These are phyloP conservation scores for Pseudogymnoascus sp. DNA, from an alignment of 2,329 filamentous ascomycete genomes.

Conservation along the genomic window DNA sequence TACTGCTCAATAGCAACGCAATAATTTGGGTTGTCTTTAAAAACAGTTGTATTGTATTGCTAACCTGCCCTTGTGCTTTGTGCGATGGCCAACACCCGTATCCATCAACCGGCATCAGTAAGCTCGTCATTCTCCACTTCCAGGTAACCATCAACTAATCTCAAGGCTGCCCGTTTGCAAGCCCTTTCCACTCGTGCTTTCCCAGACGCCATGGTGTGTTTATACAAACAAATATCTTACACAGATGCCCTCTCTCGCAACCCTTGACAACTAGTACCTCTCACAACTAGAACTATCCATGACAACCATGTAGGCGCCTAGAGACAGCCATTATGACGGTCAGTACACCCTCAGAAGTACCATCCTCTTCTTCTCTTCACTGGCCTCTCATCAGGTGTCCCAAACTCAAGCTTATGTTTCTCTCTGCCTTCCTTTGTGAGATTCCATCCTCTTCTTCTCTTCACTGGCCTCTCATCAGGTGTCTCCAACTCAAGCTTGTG, in stretches of 20 bases:
- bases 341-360: neutral
- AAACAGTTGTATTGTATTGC: neutral
- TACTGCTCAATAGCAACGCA: neutral
- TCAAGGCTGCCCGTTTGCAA: neutral
- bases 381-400: neutral
- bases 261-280: neutral
- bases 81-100: neutral
- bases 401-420: neutral
- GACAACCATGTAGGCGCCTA: neutral
- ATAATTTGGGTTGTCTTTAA: neutral
- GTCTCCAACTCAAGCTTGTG: neutral
- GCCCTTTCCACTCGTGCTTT: neutral
- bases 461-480: neutral
- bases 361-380: neutral
- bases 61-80: neutral
- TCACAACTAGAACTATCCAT: neutral
- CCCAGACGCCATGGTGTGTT: neutral
- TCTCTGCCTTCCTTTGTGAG: neutral
- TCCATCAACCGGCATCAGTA: neutral
- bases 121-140: neutral
- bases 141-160: neutral
- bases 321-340: neutral
- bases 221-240: conserved; percentile 6
- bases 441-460: neutral
- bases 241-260: neutral